Conservation (phyloP, 192 early-diverging fungal genomes). For the Powellomyces hirtus region DNA sequence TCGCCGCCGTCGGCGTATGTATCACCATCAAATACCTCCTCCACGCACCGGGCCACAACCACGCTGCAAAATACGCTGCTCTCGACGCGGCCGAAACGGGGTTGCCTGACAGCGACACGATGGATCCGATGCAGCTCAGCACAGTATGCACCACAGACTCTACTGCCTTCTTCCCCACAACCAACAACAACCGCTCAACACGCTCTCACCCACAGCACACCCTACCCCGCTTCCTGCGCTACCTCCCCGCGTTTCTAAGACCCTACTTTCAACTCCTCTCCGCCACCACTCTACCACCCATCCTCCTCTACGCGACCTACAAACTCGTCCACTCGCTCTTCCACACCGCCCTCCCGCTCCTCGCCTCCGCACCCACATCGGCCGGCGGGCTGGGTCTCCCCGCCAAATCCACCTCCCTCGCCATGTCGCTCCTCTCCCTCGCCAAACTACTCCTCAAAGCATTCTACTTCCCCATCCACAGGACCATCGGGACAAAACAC, state of each 20-base stretch:
- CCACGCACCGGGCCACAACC: background rate
- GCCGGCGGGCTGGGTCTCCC: conserved; percentile 32
- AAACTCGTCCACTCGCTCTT: conserved; percentile 33
- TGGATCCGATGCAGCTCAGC: background rate
- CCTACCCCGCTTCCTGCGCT: background rate
- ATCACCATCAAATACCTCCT: background rate
- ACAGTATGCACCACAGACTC: too few relatives aligned
- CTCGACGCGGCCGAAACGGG: too few relatives aligned
- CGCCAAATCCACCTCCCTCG: conserved; percentile 23
- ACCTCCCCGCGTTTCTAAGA: background rate
- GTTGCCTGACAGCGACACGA: too few relatives aligned
- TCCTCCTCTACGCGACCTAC: conserved; percentile 31
- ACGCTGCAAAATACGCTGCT: background rate
- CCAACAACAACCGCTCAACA: too few relatives aligned
- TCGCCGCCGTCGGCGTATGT: conserved; percentile 21
- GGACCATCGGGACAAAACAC: conserved; percentile 30
- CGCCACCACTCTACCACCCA: conserved; percentile 22
- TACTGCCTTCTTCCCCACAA: too few relatives aligned
- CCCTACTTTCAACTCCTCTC: conserved; percentile 31
- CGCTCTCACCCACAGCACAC: background rate
- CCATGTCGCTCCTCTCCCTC: conserved; percentile 18
- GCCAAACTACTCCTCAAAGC: conserved; percentile 38
- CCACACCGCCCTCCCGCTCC: conserved; percentile 36
- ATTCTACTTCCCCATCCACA: conserved; percentile 33
- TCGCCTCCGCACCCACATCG: conserved; percentile 26